Percentiles rank a stretch among this genome's conserved stretches.
These are phyloP conservation scores for Sarocladiaceae sp. DNA, from an alignment of 2,329 filamentous ascomycete species.

Conservation along the genomic window DNA sequence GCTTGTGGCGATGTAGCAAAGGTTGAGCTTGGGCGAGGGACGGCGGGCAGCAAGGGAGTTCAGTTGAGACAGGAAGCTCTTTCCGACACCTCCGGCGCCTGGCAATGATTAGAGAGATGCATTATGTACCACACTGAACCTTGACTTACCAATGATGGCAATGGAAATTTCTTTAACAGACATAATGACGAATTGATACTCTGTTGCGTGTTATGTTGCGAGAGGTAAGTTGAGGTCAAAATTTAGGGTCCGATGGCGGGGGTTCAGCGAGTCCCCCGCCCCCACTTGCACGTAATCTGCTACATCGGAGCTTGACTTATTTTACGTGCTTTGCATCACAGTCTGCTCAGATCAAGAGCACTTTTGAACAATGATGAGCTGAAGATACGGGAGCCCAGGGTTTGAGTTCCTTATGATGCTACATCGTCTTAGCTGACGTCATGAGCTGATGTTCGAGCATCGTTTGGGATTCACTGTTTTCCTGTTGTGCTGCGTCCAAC, in stretches of 20 bases:
- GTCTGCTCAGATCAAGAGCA: background rate
- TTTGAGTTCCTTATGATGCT: too few species aligned
- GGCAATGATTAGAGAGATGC: conserved; percentile 11
- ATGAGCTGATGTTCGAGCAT: too few species aligned
- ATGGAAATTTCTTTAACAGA: conserved; percentile 45
- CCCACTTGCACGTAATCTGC: background rate
- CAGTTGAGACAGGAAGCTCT: conserved; percentile 83
- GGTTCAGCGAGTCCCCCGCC: conserved; percentile 14
- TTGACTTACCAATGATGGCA: conserved; percentile 45
- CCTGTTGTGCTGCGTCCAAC: too few species aligned
- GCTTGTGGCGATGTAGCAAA: conserved; percentile 83
- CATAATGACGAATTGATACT: conserved; percentile 27
- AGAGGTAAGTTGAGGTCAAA: conserved; percentile 20
- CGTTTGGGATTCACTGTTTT: too few species aligned
- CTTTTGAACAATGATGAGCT: too few species aligned
- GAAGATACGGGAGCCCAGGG: too few species aligned
- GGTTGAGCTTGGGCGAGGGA: conserved; percentile 64
- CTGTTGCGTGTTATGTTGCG: conserved; percentile 18
- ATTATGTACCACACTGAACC: background rate
- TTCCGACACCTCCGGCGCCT: conserved; percentile 93
- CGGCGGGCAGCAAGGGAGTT: conserved; percentile 61
- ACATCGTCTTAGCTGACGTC: too few species aligned
- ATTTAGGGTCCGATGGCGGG: conserved; percentile 30
- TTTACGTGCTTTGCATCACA: too few species aligned
- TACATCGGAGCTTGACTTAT: conserved; percentile 3